Conservation (phyloP, 225 moss, liverwort and hornwort genomes). For the Ulota crispa region DNA sequence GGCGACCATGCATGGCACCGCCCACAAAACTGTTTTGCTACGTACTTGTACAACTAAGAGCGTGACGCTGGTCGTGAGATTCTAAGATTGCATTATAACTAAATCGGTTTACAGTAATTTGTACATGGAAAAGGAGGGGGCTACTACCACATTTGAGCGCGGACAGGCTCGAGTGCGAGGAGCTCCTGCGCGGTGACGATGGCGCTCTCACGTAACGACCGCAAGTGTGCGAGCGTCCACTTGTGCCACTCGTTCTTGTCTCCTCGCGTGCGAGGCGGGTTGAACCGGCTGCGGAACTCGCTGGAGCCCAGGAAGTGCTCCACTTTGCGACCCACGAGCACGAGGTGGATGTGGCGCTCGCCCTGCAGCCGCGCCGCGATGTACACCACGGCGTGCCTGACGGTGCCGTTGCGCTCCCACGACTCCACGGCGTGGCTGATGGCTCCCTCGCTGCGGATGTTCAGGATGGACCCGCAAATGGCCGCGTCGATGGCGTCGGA, state of each 20-base stretch:
- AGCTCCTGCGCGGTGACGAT: conserved; percentile 51
- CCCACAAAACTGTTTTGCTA: conserved; percentile 35
- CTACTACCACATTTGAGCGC: conserved; percentile 56
- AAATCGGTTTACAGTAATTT: conserved; percentile 15
- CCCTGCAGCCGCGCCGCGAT: conserved; percentile 46
- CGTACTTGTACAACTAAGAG: conserved; percentile 35
- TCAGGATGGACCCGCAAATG: conserved; percentile 48
- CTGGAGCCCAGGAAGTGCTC: conserved; percentile 53
- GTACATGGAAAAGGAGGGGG: background rate
- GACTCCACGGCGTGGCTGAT: conserved; percentile 49
- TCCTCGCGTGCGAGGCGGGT: conserved; percentile 41
- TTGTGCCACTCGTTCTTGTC: conserved; percentile 59
- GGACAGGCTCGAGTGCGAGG: conserved; percentile 38
- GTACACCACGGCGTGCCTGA: conserved; percentile 51
- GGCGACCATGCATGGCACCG: conserved; percentile 6
- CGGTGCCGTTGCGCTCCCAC: conserved; percentile 41
- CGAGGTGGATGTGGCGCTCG: conserved; percentile 49
- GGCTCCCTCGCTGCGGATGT: conserved; percentile 33
- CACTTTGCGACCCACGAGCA: conserved; percentile 64
- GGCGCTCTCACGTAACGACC: conserved; percentile 44
- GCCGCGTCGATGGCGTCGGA: conserved; percentile 39
- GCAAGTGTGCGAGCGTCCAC: conserved; percentile 53
- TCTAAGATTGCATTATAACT: conserved; percentile 19
- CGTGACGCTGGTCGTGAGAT: background rate
- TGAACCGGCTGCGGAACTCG: conserved; percentile 51